Percentiles rank a stretch among this genome's conserved stretches.
phyloP scores from a whole-genome alignment of 345 rosid species.

The Ricinus communis region DNA sequence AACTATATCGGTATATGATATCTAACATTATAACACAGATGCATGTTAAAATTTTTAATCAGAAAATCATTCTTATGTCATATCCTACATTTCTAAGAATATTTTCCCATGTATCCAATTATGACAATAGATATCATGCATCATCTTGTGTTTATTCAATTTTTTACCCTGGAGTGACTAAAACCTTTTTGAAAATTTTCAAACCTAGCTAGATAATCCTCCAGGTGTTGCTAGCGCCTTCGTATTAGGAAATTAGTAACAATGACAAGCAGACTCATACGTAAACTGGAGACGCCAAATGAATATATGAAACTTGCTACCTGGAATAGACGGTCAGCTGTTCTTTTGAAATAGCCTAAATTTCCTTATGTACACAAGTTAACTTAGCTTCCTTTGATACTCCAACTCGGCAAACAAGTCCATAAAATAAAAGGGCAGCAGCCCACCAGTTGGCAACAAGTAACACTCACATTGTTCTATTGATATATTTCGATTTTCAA shows the following conservation, averaged over 20 bases:
- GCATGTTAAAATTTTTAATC: background rate
- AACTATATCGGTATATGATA: background rate
- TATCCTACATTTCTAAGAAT: background rate
- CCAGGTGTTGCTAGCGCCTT: background rate
- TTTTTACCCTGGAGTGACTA: background rate
- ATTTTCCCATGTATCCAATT: background rate
- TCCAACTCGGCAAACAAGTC: background rate
- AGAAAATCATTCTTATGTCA: background rate
- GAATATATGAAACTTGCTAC: background rate
- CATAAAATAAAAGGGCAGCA: background rate
- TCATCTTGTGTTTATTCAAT: no score
- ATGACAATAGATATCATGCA: no score
- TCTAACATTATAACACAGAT: background rate
- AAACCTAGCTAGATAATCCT: background rate
- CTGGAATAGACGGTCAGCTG: background rate
- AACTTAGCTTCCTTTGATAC: background rate
- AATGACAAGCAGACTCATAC: background rate
- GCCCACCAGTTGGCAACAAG: background rate
- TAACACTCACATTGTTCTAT: slow-evolving; percentile 76
- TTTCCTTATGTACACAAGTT: background rate
- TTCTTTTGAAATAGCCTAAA: background rate
- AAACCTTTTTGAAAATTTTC: background rate
- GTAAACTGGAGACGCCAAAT: background rate
- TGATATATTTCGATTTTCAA: slow-evolving; percentile 73
- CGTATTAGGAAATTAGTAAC: background rate